Conservation (phyloP, 2,329 filamentous ascomycete species). For the Diaporthe citriasiana region DNA sequence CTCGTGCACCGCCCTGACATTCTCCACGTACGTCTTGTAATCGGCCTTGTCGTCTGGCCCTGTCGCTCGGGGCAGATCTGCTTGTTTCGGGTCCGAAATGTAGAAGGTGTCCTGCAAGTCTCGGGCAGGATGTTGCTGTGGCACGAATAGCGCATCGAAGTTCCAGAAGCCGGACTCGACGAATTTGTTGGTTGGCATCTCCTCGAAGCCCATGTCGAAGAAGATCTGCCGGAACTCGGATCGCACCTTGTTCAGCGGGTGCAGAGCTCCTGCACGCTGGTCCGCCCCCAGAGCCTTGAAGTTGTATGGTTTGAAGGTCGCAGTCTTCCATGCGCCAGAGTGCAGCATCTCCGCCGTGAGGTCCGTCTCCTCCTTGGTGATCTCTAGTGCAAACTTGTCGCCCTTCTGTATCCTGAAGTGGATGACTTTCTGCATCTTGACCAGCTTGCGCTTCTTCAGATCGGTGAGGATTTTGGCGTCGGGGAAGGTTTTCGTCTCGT, state of each 20-base stretch:
- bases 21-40: slow-evolving; percentile 90
- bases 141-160: slow-evolving; percentile 96
- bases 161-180: slow-evolving; percentile 99
- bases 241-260: slow-evolving; percentile 91
- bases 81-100: slow-evolving; percentile 87
- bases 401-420: slow-evolving; percentile 89
- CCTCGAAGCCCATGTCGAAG: slow-evolving; percentile 98
- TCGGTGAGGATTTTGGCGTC: slow-evolving; percentile 85
- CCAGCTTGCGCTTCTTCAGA: slow-evolving; percentile 91
- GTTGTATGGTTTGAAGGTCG: slow-evolving; percentile 83
- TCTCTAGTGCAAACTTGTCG: slow-evolving; percentile 87
- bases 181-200: slow-evolving; percentile 95
- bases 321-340: slow-evolving; percentile 91
- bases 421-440: slow-evolving; percentile 86
- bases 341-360: slow-evolving; percentile 93
- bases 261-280: slow-evolving; percentile 73
- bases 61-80: slow-evolving; percentile 75
- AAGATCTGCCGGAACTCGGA: slow-evolving; percentile 98
- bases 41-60: slow-evolving; percentile 71
- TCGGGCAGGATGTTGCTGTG: slow-evolving; percentile 96
- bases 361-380: slow-evolving; percentile 94
- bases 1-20: slow-evolving; percentile 89
- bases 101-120: slow-evolving; percentile 98
- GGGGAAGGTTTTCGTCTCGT: slow-evolving; percentile 75
- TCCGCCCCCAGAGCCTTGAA: slow-evolving; percentile 70